Evolutionary conservation across 140 eudicot species (phyloP), one percentile per base, ranked within the genome.

Genomic region (Ambrosia hybrid): DNA sequence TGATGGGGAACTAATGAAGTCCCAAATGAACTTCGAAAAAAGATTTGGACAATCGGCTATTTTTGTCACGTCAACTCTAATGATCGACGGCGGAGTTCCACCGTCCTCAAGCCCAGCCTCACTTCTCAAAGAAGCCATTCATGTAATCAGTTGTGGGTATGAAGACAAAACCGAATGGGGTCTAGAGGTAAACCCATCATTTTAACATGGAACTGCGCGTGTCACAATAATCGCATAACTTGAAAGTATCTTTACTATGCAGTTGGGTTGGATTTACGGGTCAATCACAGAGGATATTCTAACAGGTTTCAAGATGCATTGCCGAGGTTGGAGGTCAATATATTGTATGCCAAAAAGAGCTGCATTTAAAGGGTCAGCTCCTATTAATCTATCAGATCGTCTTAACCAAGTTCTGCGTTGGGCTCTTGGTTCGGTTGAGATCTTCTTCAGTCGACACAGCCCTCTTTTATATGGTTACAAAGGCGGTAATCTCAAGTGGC

Each of bases 91-190:
- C 4, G 97, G 98, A 0, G 98, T 93, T 52, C 98, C 98, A 12
- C 98, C 98, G 17, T 93, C 98, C 16, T 93, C 98, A 34, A 89
- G 98, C 88, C 97, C 98, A 2, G 97, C 98, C 52, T 90, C 91
- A 26, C 84, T 87, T 80, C 91, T 93, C 15, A 93, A 93, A 78
- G 98, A 93, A 90, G 97, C 98, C 63, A 93, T 93, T 77, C 98
- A 93, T 78, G 98, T 93, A 57, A 90, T 93, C 73, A 93, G 97
- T 78, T 93, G 98, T 65, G 98, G 98, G 57, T 93, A 93, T 57
- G 98, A 90, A 79, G 97, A 93, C 85, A 93, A 93, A 74, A 93
- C 96, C 17, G 96, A 89, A 75, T 93, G 98, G 98, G 98, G 98
- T 74, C 14, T 71, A 14, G 98, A 92, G 98, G 98, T 92, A 91